Base-by-base conservation (phyloP, 2,329 filamentous ascomycete species). In the Phyllosticta ampelicida region DNA sequence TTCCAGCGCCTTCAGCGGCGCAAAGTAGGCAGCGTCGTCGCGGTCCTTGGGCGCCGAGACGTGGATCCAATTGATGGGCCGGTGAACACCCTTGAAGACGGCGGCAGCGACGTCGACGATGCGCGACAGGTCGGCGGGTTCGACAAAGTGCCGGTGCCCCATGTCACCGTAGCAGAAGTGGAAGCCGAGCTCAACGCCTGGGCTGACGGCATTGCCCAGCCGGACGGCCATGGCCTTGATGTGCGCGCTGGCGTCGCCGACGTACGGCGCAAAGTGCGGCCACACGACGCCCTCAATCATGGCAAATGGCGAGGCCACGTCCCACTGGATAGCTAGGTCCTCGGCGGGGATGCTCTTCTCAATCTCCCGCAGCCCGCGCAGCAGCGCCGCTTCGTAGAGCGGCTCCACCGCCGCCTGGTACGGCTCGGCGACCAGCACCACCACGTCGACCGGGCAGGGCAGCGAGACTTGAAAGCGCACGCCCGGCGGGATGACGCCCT, bases 151-250 rank as follows among this genome's bases (percentile, higher is more conserved):
- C 54, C 65, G 64, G 63, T 78, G 75, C 1, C 67, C 64, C 4
- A 74, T 65, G 60, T 78, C 76, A 11, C 76, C 77, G 62, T 78
- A 78, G 65, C 77, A 79, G 19, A 78, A 67, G 63, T 78, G 76
- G 29, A 75, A 68, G 0, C 74, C 76, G 56, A 78, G 51, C 48
- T 75, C 68, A 1, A 77, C 71, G 60, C 70, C 67, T 5, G 63
- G 29, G 30, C 69, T 64, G 4, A 77, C 66, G 9, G 63, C 62
- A 8, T 63, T 61, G 6, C 68, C 65, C 57, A 75, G 61, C 2
- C 67, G 62, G 2, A 64, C 55, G 9, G 74, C 61, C 11, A 73
- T 66, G 5, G 69, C 64, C 9, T 73, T 61, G 16, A 75, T 63
- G 3, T 71, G 72, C 20, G 70, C 59, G 51, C 68, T 67, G 13